A percentile compares a stretch with the other conserved stretches of the same genome.
These are phyloP conservation scores for Metarhizium brunneum DNA, from an alignment of 2,329 filamentous ascomycete genomes.

Conservation along the genomic window DNA sequence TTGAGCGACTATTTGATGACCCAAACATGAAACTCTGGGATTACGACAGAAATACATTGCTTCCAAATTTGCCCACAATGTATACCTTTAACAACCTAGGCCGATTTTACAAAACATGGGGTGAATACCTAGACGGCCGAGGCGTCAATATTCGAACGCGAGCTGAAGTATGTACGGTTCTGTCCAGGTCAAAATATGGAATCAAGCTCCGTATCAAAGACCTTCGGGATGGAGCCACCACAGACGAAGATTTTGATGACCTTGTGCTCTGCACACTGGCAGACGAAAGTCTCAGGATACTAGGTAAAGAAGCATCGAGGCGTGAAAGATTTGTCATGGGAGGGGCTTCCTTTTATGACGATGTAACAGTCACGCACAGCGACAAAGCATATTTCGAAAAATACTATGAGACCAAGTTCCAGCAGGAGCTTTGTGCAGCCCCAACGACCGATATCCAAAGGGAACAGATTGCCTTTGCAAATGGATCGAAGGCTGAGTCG, in stretches of 20 bases:
- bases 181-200: slow-evolving; percentile 39
- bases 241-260: slow-evolving; percentile 50
- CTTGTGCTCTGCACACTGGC: slow-evolving; percentile 57
- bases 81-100: slow-evolving; percentile 55
- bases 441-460: slow-evolving; percentile 30
- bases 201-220: slow-evolving; percentile 45
- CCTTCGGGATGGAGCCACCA: slow-evolving; percentile 39
- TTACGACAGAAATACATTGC: slow-evolving; percentile 43
- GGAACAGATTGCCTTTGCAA: slow-evolving; percentile 31
- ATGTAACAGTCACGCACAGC: slow-evolving; percentile 61
- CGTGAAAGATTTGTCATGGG: slow-evolving; percentile 59
- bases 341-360: slow-evolving; percentile 60
- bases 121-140: slow-evolving; percentile 38
- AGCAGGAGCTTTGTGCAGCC: slow-evolving; percentile 38
- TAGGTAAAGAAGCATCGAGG: slow-evolving; percentile 47
- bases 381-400: slow-evolving; percentile 56
- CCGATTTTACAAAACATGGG: slow-evolving; percentile 53
- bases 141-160: slow-evolving; percentile 47
- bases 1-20: slow-evolving; percentile 51
- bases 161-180: slow-evolving; percentile 44
- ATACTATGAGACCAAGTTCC: slow-evolving; percentile 57
- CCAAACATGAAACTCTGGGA: slow-evolving; percentile 52
- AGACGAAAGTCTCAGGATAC: slow-evolving; percentile 53
- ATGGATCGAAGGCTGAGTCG: slow-evolving; percentile 38
- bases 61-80: slow-evolving; percentile 55